These are phyloP conservation scores for Bruguiera gymnorhiza DNA, from an alignment of 345 rosid genomes.

Conservation along the genomic window DNA sequence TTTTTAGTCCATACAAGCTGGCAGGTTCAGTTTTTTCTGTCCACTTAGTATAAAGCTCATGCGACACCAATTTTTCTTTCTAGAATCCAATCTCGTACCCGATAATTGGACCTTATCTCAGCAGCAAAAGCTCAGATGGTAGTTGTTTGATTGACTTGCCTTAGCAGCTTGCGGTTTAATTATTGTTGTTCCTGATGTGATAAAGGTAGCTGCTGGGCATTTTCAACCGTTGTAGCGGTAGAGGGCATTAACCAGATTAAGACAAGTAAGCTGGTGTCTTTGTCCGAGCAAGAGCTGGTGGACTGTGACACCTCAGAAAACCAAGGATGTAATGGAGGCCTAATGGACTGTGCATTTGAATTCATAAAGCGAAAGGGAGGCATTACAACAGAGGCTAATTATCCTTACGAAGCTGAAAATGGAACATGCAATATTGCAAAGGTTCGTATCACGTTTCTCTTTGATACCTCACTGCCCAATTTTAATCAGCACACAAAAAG, in stretches of 20 bases:
- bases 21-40: not conserved
- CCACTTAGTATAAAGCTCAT: not conserved
- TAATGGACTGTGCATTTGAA: slow-evolving; percentile 68
- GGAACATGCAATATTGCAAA: slow-evolving; percentile 40
- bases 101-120: too few relatives aligned
- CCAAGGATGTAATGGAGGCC: slow-evolving; percentile 53
- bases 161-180: not conserved
- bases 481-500: too few relatives aligned
- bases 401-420: slow-evolving; percentile 52
- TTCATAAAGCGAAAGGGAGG: slow-evolving; percentile 51
- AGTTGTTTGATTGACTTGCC: not conserved
- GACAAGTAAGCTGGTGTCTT: slow-evolving; percentile 25
- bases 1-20: not conserved
- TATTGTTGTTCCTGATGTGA: not conserved
- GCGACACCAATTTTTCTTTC: too few relatives aligned
- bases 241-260: slow-evolving; percentile 51
- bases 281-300: slow-evolving; percentile 69
- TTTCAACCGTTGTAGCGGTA: slow-evolving; percentile 65
- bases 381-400: slow-evolving; percentile 47
- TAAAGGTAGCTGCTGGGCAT: slow-evolving; percentile 85
- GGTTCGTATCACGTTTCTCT: slow-evolving; percentile 9
- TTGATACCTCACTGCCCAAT: too few relatives aligned
- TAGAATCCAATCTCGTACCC: too few relatives aligned
- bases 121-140: too few relatives aligned
- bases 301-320: slow-evolving; percentile 43